phyloP scores from a whole-genome alignment of 768 basidiomycete genomes.

The Clathrus columnatus region DNA sequence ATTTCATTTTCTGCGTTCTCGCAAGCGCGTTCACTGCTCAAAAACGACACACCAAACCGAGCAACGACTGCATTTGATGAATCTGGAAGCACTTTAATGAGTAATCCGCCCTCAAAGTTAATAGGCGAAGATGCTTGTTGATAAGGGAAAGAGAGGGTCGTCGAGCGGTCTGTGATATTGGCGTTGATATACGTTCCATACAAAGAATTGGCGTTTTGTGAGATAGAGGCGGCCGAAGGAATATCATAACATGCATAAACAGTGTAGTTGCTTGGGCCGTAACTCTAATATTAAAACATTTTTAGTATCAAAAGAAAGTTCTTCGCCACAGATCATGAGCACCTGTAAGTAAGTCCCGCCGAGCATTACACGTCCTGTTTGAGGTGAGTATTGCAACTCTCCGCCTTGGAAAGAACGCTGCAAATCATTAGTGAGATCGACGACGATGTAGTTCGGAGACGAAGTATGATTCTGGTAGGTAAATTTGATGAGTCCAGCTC shows the following conservation, averaged over 20 bases:
- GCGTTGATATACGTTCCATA: conserved; percentile 36
- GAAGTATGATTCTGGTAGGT: conserved; percentile 12
- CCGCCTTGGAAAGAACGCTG: conserved; percentile 42
- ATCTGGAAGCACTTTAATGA: conserved; percentile 31
- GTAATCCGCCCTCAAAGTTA: conserved; percentile 32
- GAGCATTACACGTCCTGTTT: conserved; percentile 29
- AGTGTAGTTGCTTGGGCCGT: conserved; percentile 41
- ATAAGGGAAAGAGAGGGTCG: conserved; percentile 30
- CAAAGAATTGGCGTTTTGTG: conserved; percentile 17
- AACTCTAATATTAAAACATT: conserved; percentile 28
- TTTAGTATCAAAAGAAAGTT: not conserved
- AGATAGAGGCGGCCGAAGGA: conserved; percentile 18
- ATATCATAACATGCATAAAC: conserved; percentile 44
- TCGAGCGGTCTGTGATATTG: conserved; percentile 23
- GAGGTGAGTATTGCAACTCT: conserved; percentile 23
- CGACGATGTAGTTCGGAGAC: conserved; percentile 12
- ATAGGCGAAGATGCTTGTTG: conserved; percentile 28
- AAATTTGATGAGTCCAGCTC: conserved; percentile 19
- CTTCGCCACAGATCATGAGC: not conserved
- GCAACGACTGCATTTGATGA: conserved; percentile 18
- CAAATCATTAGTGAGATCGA: conserved; percentile 22
- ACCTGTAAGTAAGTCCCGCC: conserved; percentile 40
- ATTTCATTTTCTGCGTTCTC: conserved; percentile 20
- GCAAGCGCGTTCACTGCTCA: conserved; percentile 18
- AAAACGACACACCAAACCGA: conserved; percentile 21